Percentiles rank a stretch among this genome's conserved stretches.
These are phyloP conservation scores for Mortierella sp. DNA, from an alignment of 371 early-diverging fungal species.

Conservation along the genomic window DNA sequence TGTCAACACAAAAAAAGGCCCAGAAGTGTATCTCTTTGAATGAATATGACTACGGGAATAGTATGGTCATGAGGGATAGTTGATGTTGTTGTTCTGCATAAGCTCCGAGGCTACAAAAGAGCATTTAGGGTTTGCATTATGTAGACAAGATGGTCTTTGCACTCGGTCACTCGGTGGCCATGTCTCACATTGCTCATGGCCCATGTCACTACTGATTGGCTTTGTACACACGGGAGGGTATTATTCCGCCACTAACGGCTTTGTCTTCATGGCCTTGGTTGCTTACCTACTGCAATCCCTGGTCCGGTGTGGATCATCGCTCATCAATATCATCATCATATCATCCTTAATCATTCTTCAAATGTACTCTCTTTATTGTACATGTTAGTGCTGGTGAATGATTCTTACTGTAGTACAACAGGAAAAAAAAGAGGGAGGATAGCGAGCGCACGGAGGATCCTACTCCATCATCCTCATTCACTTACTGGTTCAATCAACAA, in stretches of 20 bases:
- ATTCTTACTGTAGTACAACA: neutral
- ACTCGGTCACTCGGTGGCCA: constrained; percentile 2
- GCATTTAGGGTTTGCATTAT: constrained; percentile 6
- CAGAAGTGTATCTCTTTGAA: too few species aligned
- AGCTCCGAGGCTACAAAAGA: neutral
- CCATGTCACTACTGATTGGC: too few species aligned
- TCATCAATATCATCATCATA: neutral
- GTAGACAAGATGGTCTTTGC: neutral
- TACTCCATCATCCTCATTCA: neutral
- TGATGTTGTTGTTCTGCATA: neutral
- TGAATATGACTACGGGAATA: neutral
- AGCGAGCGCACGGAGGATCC: neutral
- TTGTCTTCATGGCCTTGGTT: too few species aligned
- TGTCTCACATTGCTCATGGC: neutral
- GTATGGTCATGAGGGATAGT: neutral
- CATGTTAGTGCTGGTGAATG: too few species aligned
- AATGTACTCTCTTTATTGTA: too few species aligned
- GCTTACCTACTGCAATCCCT: too few species aligned
- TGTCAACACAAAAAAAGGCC: too few species aligned
- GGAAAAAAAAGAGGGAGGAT: neutral
- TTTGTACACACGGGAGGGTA: too few species aligned
- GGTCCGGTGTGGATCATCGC: neutral
- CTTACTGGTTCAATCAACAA: neutral
- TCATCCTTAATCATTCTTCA: neutral
- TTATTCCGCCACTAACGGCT: too few species aligned